Evolutionary conservation across 495 filamentous ascomycete species (phyloP).

Genomic region (Tuber magnatum): DNA sequence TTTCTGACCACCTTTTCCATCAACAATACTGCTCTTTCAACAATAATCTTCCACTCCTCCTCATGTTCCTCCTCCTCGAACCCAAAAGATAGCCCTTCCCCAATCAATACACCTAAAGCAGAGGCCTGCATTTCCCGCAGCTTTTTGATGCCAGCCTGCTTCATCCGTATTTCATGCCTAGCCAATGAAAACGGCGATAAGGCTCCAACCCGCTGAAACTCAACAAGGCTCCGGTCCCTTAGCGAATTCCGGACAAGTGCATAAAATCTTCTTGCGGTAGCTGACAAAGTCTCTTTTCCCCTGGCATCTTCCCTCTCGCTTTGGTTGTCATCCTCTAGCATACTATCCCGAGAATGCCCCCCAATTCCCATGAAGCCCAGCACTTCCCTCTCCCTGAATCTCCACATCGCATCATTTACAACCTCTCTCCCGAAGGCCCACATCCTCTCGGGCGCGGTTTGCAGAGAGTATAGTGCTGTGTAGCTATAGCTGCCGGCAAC

Average conservation of each 20-base stretch:
- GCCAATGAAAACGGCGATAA: conserved; percentile 64
- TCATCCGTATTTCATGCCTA: conserved; percentile 61
- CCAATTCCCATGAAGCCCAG: conserved; percentile 31
- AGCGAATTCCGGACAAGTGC: conserved; percentile 66
- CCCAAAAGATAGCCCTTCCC: conserved; percentile 64
- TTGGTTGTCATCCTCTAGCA: neutral
- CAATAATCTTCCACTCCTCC: conserved; percentile 62
- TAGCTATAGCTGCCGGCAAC: conserved; percentile 63
- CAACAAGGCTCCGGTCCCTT: conserved; percentile 52
- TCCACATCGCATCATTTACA: conserved; percentile 51
- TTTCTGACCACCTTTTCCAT: conserved; percentile 72
- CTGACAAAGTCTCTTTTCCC: conserved; percentile 40
- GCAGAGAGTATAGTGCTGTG: conserved; percentile 68
- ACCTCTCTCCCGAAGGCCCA: conserved; percentile 60
- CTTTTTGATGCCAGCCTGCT: conserved; percentile 57
- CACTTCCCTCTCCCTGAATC: conserved; percentile 45
- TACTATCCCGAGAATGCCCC: conserved; percentile 16
- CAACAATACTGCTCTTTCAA: conserved; percentile 64
- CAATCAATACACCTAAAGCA: conserved; percentile 76
- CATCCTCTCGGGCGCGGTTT: conserved; percentile 67
- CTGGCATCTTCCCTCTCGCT: conserved; percentile 18
- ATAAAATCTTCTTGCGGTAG: conserved; percentile 71
- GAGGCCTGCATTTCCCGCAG: conserved; percentile 73
- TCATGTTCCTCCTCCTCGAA: conserved; percentile 47
- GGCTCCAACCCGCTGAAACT: conserved; percentile 48